These are phyloP conservation scores for Plantago lanceolata DNA, from an alignment of 305 asterid species.

Conservation along the genomic window DNA sequence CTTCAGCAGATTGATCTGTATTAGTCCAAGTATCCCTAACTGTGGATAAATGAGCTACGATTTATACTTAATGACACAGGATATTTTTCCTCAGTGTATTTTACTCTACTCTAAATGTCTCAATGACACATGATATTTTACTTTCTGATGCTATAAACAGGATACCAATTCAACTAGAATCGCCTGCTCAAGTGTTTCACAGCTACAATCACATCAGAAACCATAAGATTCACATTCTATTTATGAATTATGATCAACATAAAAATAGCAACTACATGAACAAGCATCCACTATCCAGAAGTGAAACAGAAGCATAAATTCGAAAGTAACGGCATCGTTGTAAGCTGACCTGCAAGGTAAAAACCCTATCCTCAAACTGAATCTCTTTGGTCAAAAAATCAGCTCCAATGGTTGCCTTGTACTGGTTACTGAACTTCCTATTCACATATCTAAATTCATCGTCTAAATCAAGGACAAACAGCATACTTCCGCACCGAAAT, in stretches of 20 bases:
- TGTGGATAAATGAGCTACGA: background rate
- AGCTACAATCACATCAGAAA: background rate
- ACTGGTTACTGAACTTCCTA: constrained; percentile 68
- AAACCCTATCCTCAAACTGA: constrained; percentile 65
- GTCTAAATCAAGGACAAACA: constrained; percentile 27
- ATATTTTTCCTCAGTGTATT: no score
- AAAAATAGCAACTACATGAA: background rate
- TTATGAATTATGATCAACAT: background rate
- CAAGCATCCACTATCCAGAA: background rate
- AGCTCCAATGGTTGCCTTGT: constrained; percentile 83
- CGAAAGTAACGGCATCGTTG: background rate
- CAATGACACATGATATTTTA: background rate
- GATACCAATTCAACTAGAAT: background rate
- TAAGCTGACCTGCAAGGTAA: constrained; percentile 58
- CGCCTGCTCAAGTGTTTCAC: background rate
- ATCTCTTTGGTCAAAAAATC: constrained; percentile 80
- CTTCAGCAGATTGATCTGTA: background rate
- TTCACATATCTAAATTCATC: constrained; percentile 55
- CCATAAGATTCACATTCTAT: background rate
- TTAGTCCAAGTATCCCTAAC: background rate
- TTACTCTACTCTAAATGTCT: background rate
- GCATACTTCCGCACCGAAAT: constrained; percentile 7
- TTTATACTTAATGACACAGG: background rate
- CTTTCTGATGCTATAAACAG: background rate
- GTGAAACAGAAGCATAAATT: background rate